These are phyloP conservation scores for Mariannaea sp. DNA, from an alignment of 2,329 filamentous ascomycete genomes.

Conservation along the genomic window DNA sequence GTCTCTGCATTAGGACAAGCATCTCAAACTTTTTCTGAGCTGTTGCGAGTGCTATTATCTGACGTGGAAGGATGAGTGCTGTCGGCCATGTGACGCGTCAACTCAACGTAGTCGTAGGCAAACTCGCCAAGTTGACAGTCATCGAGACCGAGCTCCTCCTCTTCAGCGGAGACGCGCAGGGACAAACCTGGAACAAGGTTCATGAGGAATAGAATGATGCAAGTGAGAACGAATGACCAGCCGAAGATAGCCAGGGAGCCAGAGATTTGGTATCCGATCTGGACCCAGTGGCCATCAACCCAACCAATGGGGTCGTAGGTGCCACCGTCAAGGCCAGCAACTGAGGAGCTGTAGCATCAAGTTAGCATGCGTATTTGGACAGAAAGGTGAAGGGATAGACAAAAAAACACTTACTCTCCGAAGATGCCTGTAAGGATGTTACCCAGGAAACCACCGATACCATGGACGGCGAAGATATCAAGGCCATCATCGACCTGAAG, in stretches of 20 bases:
- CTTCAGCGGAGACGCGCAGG: conserved; percentile 68
- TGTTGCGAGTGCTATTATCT: conserved; percentile 33
- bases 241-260: conserved; percentile 67
- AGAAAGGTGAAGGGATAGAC: background rate
- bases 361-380: conserved; percentile 24
- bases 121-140: conserved; percentile 82
- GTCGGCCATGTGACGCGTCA: conserved; percentile 64
- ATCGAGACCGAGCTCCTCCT: conserved; percentile 72
- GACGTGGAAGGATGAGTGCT: conserved; percentile 27
- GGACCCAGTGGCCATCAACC: conserved; percentile 72
- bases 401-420: conserved; percentile 60
- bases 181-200: conserved; percentile 73
- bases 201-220: conserved; percentile 71
- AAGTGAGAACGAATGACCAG: conserved; percentile 71
- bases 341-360: conserved; percentile 59
- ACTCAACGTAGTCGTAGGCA: conserved; percentile 82
- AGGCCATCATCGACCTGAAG: conserved; percentile 84
- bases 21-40: conserved; percentile 39
- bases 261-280: conserved; percentile 73
- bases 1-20: background rate
- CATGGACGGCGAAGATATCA: conserved; percentile 91
- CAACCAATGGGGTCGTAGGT: conserved; percentile 65
- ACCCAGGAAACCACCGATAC: conserved; percentile 79
- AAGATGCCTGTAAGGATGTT: conserved; percentile 80
- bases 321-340: conserved; percentile 74